Evolutionary conservation across 108 stramenopile genomes (phyloP).

Genomic region (Skeletonema potamos): DNA sequence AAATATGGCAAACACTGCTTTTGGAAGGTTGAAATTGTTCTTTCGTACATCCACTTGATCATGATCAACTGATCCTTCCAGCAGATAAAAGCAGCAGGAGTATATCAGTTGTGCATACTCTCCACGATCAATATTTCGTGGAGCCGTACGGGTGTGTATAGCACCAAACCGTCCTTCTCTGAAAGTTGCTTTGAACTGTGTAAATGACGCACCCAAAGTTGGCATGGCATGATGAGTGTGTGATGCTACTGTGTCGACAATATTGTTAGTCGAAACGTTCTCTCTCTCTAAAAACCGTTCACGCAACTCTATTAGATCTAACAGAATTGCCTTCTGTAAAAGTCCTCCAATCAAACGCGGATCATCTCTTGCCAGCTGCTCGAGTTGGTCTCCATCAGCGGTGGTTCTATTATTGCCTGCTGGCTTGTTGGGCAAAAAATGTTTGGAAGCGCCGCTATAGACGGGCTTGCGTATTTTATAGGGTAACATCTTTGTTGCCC

Average conservation of each 20-base stretch:
- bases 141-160: conserved; percentile 31
- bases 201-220: conserved; percentile 7
- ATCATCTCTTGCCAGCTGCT: conserved; percentile 7
- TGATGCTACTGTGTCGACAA: background rate
- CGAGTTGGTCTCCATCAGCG: background rate
- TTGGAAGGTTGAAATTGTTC: background rate
- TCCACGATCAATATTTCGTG: conserved; percentile 33
- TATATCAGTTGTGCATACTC: conserved; percentile 40
- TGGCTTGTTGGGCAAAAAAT: background rate
- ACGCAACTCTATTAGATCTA: conserved; percentile 20
- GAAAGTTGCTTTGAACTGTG: conserved; percentile 26
- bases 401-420: background rate
- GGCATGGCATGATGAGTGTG: background rate
- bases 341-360: conserved; percentile 22
- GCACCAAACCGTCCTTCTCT: conserved; percentile 23
- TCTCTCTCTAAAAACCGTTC: conserved; percentile 2
- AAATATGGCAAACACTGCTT: conserved; percentile 34
- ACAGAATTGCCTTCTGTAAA: conserved; percentile 34
- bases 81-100: conserved; percentile 28
- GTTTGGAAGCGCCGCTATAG: conserved; percentile 17
- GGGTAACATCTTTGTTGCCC: conserved; percentile 17
- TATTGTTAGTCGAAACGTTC: background rate
- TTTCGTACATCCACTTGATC: background rate
- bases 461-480: conserved; percentile 39
- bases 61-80: conserved; percentile 20